Evolutionary conservation across 768 basidiomycete genomes (phyloP), one percentile per base, ranked within the genome.

Genomic region (Gelatoporia subvermispora): DNA sequence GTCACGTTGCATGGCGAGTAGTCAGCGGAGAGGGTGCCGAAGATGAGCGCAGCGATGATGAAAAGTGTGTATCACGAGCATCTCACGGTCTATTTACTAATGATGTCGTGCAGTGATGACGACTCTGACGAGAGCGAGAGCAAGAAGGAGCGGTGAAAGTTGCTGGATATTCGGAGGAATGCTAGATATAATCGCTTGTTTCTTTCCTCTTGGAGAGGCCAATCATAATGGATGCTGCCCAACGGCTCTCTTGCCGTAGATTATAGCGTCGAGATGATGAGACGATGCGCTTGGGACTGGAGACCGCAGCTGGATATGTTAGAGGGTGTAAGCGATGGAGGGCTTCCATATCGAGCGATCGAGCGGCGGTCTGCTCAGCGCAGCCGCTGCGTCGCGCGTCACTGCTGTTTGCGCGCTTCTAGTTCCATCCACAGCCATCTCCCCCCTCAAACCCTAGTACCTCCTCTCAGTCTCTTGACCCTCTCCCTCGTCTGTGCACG

Each of bases 21-120:
- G 68, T 94, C 16, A 73, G 69, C 9, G 89, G 88, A 0, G 69
- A 76, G 35, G 85, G 82, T 8, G 93, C 92, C 2, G 81, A 89
- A 24, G 95, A 97, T 55, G 76, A 73, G 18, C 78, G 94, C 52
- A 93, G 90, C 59, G 94, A 96, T 52, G 88, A 89, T 52, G 90
- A 92, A 61, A 72, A 63, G 83, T 85, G 47, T 64, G 74, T 59
- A 22, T 54, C 52, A 9, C 17, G 20, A 5, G 45, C 23, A 18
- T 31, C 36, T 34, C 11, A 15, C 23, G 23, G 11, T n/a, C 21
- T 51, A 21, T 11, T 41, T 10, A 55, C 41, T 22, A 35, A n/a
- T 31, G 34, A 9, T 20, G 11, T 22, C 13, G 28, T 41, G 45
- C 52, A 59, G 59, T 47, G 56, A 52, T 45, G 55, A 56, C 57